Conservation (phyloP, 768 basidiomycete genomes). For the Asterophora lycoperdoides region DNA sequence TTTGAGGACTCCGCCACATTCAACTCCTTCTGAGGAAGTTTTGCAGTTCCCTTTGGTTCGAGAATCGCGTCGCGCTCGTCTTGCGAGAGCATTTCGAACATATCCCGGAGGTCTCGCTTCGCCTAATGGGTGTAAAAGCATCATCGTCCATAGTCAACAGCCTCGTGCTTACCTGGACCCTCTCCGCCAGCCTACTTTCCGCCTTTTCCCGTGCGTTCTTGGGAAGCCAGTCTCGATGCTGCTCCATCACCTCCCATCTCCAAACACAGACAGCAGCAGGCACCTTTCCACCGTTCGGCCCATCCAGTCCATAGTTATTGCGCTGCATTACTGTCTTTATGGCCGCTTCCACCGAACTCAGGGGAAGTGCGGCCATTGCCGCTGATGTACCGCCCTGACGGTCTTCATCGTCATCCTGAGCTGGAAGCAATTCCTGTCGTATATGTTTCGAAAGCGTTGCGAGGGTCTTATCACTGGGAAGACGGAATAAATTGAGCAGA, state of each 20-base stretch:
- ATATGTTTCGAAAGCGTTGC: slow-evolving; percentile 62
- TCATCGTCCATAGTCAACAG: background rate
- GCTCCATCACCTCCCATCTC: slow-evolving; percentile 80
- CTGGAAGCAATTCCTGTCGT: slow-evolving; percentile 63
- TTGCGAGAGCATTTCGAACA: slow-evolving; percentile 57
- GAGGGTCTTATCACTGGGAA: slow-evolving; percentile 66
- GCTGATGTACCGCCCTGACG: slow-evolving; percentile 30
- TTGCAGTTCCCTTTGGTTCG: slow-evolving; percentile 41
- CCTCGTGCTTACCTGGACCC: slow-evolving; percentile 49
- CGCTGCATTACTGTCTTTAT: slow-evolving; percentile 63
- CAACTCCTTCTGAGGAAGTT: slow-evolving; percentile 31
- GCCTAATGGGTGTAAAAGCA: slow-evolving; percentile 40
- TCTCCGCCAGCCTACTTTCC: slow-evolving; percentile 56
- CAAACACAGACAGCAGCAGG: slow-evolving; percentile 69
- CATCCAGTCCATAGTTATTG: slow-evolving; percentile 78
- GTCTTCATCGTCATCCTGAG: slow-evolving; percentile 53
- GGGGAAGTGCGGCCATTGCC: slow-evolving; percentile 37
- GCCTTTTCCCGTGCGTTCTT: slow-evolving; percentile 61
- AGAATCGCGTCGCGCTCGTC: slow-evolving; percentile 53
- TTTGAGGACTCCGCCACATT: slow-evolving; percentile 17
- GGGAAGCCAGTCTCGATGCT: slow-evolving; percentile 59
- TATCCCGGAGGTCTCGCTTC: slow-evolving; percentile 46
- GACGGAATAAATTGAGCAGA: background rate
- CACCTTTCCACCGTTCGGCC: slow-evolving; percentile 42
- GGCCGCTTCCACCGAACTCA: slow-evolving; percentile 57